Evolutionary conservation across 176 grass and related monocot genomes (phyloP), one percentile per base, ranked within the genome.

Genomic region (Themeda triandra): DNA sequence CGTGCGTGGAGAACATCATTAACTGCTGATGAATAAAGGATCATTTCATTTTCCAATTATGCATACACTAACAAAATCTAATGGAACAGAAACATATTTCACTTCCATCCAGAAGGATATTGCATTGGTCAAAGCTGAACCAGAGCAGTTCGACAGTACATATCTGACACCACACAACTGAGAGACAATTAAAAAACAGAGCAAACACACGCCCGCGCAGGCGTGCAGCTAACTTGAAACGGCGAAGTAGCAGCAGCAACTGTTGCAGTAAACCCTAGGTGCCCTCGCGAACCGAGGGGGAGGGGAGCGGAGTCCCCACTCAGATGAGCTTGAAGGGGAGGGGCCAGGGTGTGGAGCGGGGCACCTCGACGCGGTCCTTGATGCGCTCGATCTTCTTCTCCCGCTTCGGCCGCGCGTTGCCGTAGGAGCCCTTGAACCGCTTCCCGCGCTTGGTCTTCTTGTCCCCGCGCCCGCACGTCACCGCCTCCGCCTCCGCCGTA

Each of bases 351-450:
- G 93, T 96, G 78, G 97, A 99, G 41, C 91, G 89, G 45, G 97
- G 93, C 64, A 99, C 97, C 93, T 99, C 97, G 65, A 99, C 76
- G 8, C 93, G 93, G 85, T 99, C 97, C 88, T 99, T 99, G 86
- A 99, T 99, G 80, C 97, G 91, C 86, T 92, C 89, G 45, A 96
- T 94, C 91, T 91, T 94, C 86, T 94, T 94, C 69, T 96, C 92
- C 86, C 69, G 56, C 90, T 99, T 99, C 49, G 87, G 89, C 71
- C 97, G 85, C 32, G 91, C 86, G 84, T 96, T 99, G 28, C 93
- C 93, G 73, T 53, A 99, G 83, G 97, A 99, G 18, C 97, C 97
- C 87, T 96, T 99, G 91, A 99, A 99, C 66, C 97, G 86, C 90
- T 99, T 99, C 88, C 97, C 97, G 69, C 87, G 78, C 82, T 95